A percentile compares a stretch with the other conserved stretches of the same genome.
These are phyloP conservation scores for Hypomyces perniciosus DNA, from an alignment of 2,329 filamentous ascomycete genomes.

Conservation along the genomic window DNA sequence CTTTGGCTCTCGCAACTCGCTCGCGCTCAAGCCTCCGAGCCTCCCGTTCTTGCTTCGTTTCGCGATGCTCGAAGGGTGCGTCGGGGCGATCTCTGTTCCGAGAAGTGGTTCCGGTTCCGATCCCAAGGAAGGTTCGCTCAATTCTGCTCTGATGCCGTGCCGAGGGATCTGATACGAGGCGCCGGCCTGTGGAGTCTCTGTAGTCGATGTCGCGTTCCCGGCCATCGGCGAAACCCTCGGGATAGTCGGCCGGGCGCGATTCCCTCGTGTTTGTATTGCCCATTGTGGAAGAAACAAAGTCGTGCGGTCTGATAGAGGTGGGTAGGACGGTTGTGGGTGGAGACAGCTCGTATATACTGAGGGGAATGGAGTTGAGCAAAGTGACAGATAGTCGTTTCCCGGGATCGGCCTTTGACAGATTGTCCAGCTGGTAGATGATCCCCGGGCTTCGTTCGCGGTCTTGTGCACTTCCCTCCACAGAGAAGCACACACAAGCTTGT, in stretches of 20 bases:
- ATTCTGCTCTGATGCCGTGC: constrained; percentile 24
- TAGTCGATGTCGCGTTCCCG: constrained; percentile 17
- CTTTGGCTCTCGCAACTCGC: constrained; percentile 65
- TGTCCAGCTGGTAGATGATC: too few relatives aligned
- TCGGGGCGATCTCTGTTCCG: constrained; percentile 34
- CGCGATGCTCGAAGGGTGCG: constrained; percentile 58
- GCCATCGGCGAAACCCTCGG: constrained; percentile 18
- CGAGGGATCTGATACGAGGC: constrained; percentile 17
- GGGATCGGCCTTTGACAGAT: neutral
- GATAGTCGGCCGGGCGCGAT: constrained; percentile 26
- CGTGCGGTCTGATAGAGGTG: constrained; percentile 3
- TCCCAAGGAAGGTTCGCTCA: constrained; percentile 41
- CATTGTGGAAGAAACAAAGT: constrained; percentile 21
- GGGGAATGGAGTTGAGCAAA: too few relatives aligned
- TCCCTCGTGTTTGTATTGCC: constrained; percentile 37
- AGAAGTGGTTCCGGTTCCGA: constrained; percentile 37
- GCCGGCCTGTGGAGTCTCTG: constrained; percentile 17
- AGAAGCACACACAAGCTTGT: too few relatives aligned
- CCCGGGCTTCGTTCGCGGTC: neutral
- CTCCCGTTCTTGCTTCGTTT: constrained; percentile 89
- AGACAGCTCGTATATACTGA: too few relatives aligned
- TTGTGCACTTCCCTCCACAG: neutral
- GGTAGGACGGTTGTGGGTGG: neutral
- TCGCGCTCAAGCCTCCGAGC: constrained; percentile 80
- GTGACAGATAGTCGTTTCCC: neutral